phyloP scores from a whole-genome alignment of 345 rosid genomes.

The Euclidium syriacum region DNA sequence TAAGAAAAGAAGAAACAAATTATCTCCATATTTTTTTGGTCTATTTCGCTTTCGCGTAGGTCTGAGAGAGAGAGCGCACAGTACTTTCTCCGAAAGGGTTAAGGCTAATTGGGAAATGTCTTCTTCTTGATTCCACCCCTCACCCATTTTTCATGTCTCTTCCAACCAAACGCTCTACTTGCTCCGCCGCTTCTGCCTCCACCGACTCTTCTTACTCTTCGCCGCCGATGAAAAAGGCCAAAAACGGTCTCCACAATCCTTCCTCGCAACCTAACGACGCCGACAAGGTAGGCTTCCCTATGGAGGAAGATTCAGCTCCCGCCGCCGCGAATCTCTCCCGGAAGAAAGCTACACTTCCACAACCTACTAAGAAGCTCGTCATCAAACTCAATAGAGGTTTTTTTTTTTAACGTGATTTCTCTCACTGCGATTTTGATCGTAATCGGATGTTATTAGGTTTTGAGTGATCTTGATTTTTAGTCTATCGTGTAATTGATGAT shows the following conservation, averaged over 20 bases:
- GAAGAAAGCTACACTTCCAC: constrained; percentile 80
- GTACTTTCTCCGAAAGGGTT: constrained; percentile 1
- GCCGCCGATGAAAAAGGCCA: constrained; percentile 32
- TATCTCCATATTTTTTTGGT: background rate
- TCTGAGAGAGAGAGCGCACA: constrained; percentile 5
- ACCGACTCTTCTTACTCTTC: constrained; percentile 37
- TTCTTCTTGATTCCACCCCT: constrained; percentile 10
- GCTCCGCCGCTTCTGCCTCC: constrained; percentile 40
- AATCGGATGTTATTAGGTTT: background rate
- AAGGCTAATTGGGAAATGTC: constrained; percentile 17
- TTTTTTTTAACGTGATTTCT: background rate
- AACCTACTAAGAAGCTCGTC: constrained; percentile 81
- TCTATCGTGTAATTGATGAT: constrained; percentile 1
- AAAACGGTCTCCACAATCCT: constrained; percentile 53
- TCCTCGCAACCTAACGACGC: constrained; percentile 15
- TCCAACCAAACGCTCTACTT: constrained; percentile 74
- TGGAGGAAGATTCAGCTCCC: constrained; percentile 61
- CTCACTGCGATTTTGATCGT: background rate
- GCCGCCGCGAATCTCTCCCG: constrained; percentile 73
- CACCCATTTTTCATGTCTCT: constrained; percentile 56
- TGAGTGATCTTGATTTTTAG: background rate
- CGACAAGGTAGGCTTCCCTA: constrained; percentile 39
- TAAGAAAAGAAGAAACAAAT: background rate
- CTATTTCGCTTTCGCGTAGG: constrained; percentile 5
- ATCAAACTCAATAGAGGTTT: constrained; percentile 85